Base-by-base conservation (phyloP, 2,329 filamentous ascomycete genomes). In the Aschersonia sp. region DNA sequence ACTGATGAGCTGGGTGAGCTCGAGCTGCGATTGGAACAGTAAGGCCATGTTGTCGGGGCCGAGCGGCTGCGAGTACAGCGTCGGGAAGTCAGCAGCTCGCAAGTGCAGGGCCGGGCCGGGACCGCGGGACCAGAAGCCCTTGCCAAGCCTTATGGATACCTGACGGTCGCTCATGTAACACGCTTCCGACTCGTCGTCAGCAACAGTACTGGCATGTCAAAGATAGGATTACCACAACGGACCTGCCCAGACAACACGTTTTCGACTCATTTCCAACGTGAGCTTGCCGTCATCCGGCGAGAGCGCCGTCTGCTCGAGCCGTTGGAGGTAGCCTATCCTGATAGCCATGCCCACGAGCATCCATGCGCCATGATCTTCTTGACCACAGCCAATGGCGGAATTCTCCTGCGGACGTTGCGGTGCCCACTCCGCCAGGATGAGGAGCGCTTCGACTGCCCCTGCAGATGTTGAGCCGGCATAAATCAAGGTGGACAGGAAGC, bases 331-430 rank as follows among this genome's bases (percentile, higher is more conserved):
- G 0, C 77, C 82, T 3, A 84, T 75, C 6, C 83, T 73, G 6
- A 87, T 64, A 4, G 83, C 83, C 22, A 82, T 72, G 1, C 83
- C 83, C 5, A 85, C 80, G 55, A 85, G 79, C 81, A 86, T 86
- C 83, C 83, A 87, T 0, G 81, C 81, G 32, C 83, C 81, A 43
- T 83, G 74, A 55, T 87, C 82, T 57, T 86, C 83, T 59, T 86
- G 82, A 7, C 83, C 83, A 48, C 81, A 73, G 0, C 82, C 83
- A 22, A 86, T 78, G 30, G 75, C 70, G 33, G 78, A 78, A 32
- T 77, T 75, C 35, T 73, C 72, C 5, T 79, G 68, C 2, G 79
- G 72, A 0, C 78, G 77, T 51, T 83, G 81, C 0, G 81, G 80
- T 6, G 80, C 81, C 83, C 83, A 87, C 56, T 87, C 82, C 0